Evolutionary conservation across 441 rosid genomes (phyloP), one percentile per base, ranked within the genome.

Genomic region (Pelargonium citronellum): DNA sequence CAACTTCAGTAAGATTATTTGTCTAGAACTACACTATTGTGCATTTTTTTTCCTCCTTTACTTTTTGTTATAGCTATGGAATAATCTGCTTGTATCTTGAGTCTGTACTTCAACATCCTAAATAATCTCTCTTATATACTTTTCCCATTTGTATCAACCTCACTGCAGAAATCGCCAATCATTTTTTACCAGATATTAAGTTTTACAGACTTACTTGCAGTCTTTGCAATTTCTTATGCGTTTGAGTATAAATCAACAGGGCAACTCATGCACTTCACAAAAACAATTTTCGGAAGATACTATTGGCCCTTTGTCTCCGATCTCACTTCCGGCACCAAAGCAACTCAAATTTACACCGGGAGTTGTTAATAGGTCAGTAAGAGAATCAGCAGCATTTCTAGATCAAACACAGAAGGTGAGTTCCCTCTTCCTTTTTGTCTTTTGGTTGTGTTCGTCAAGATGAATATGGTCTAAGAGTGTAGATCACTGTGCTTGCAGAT

Each of bases 281-380:
- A 86, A 85, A 77, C 83, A 84, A 77, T 69, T 75, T 47, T 79
- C 75, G 17, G 86, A 84, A 20, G 84, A 74, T 22, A 76, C 74
- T 39, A 78, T 79, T 16, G 77, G 80, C 19, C 81, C 83, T 69
- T 77, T 75, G 17, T 88, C 90, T 79, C 86, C 84, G 7, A 69
- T 81, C 67, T 82, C 87, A 62, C 80, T 85, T 73, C 88, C 91
- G 34, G 88, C 85, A 69, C 78, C 86, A 66, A 88, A 85, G 84
- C 91, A 85, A 71, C 85, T 84, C 44, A 88, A 88, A 75, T 84
- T 80, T 73, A 79, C 85, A 63, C 85, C 89, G 0, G 89, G 85
- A 0, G 67, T 75, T 58, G 85, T 74, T 39, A 88, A 86, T 70
- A 80, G 74, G 1, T 83, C 86, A 8, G 75, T 81, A 47, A 81